Evolutionary conservation across 1,284 basidiomycete genomes (phyloP).

Genomic region (Cutaneotrichosporon sp.): DNA sequence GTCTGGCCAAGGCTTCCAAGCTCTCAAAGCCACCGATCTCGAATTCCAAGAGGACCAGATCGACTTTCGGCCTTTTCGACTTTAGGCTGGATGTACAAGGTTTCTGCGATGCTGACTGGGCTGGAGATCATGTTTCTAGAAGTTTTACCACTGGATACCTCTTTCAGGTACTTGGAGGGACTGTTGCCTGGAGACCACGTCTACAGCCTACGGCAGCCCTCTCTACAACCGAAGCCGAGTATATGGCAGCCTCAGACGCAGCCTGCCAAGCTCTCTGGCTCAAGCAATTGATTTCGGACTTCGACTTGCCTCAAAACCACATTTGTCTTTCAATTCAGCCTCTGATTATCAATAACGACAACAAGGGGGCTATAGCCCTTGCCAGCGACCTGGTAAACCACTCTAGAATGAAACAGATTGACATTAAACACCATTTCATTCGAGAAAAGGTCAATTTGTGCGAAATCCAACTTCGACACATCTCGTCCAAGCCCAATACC

Average conservation of each 20-base stretch:
- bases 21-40: slow-evolving; percentile 7
- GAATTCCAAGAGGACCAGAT: slow-evolving; percentile 7
- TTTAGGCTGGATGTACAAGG: slow-evolving; percentile 9
- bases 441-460: too few species aligned
- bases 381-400: too few species aligned
- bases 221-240: slow-evolving; percentile 22
- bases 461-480: too few species aligned
- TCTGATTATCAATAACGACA: too few species aligned
- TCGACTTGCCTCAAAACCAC: not conserved
- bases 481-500: too few species aligned
- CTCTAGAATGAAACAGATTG: too few species aligned
- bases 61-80: slow-evolving; percentile 10
- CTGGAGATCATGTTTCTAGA: slow-evolving; percentile 17
- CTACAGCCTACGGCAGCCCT: slow-evolving; percentile 27
- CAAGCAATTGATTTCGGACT: not conserved
- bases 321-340: too few species aligned
- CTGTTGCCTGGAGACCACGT: slow-evolving; percentile 21
- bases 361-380: too few species aligned
- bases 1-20: slow-evolving; percentile 17
- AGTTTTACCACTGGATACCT: slow-evolving; percentile 30
- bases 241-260: slow-evolving; percentile 18
- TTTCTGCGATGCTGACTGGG: slow-evolving; percentile 21
- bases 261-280: slow-evolving; percentile 13
- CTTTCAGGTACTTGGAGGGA: slow-evolving; percentile 19
- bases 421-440: too few species aligned